A percentile compares a stretch with the other conserved stretches of the same genome.
phyloP scores from a whole-genome alignment of 2,329 filamentous ascomycete genomes.

The Fusarium papillatum region DNA sequence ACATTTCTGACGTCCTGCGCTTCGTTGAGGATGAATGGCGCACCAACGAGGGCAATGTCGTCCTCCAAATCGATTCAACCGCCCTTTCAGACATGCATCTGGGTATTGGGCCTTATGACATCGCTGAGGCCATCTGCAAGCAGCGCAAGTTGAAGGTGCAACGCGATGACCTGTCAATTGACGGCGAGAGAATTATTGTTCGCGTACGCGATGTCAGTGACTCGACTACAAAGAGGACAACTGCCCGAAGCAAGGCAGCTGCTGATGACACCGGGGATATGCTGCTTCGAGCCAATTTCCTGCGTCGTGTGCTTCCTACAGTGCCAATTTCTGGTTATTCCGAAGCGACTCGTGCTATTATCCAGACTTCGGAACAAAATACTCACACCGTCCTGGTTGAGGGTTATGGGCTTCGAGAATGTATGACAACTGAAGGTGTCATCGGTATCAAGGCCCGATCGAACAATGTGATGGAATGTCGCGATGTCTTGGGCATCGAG shows the following conservation, averaged over 20 bases:
- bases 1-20: conserved; percentile 82
- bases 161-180: conserved; percentile 73
- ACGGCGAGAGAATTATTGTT: conserved; percentile 77
- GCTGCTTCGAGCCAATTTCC: conserved; percentile 84
- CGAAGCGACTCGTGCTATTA: conserved; percentile 87
- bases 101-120: conserved; percentile 80
- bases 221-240: conserved; percentile 60
- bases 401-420: conserved; percentile 90
- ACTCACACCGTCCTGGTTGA: conserved; percentile 88
- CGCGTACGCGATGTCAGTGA: conserved; percentile 72
- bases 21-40: conserved; percentile 93
- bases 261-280: conserved; percentile 61
- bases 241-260: conserved; percentile 58
- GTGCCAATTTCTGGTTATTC: conserved; percentile 94
- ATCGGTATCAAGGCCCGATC: conserved; percentile 80
- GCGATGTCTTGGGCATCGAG: conserved; percentile 92
- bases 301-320: conserved; percentile 84
- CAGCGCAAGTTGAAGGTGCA: conserved; percentile 88
- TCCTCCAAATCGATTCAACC: conserved; percentile 84
- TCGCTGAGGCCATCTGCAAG: conserved; percentile 81
- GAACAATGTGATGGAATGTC: conserved; percentile 93
- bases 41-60: conserved; percentile 80
- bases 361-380: conserved; percentile 81
- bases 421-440: conserved; percentile 95
- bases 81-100: conserved; percentile 86